Percentiles rank a stretch among this genome's conserved stretches.
phyloP scores from a whole-genome alignment of 1,284 basidiomycete genomes.

The Coniophora puteana region DNA sequence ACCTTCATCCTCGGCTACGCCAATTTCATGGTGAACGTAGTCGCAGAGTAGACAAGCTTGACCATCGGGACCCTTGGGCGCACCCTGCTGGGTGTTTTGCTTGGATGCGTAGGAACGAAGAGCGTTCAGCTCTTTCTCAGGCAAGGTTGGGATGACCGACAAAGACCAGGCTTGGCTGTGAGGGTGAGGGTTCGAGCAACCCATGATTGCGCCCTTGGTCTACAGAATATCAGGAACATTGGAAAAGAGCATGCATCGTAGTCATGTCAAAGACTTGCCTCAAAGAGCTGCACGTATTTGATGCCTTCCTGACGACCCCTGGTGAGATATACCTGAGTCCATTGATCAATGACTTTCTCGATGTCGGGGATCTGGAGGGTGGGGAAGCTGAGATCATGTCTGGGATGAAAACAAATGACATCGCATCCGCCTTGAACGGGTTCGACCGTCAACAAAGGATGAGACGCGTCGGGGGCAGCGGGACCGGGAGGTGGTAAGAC shows the following conservation, averaged over 20 bases:
- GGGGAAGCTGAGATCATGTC: conserved; percentile 90
- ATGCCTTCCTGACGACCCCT: conserved; percentile 66
- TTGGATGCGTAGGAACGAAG: conserved; percentile 53
- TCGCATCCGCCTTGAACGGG: conserved; percentile 86
- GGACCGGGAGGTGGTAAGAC: conserved; percentile 62
- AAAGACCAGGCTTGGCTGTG: conserved; percentile 93
- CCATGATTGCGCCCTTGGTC: conserved; percentile 97
- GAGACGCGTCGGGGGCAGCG: conserved; percentile 39
- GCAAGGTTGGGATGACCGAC: conserved; percentile 71
- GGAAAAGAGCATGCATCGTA: conserved; percentile 1
- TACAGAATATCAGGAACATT: too few species aligned
- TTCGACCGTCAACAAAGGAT: conserved; percentile 66
- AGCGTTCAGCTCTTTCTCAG: conserved; percentile 61
- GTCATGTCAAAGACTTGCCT: conserved; percentile 43
- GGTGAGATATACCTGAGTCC: conserved; percentile 65
- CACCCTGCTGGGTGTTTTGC: conserved; percentile 33
- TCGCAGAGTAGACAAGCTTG: conserved; percentile 80
- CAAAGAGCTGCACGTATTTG: conserved; percentile 86
- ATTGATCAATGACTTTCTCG: conserved; percentile 68
- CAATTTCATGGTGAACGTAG: conserved; percentile 75
- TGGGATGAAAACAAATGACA: conserved; percentile 87
- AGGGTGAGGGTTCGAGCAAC: conserved; percentile 94
- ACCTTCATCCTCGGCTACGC: conserved; percentile 37
- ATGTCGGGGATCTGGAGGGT: conserved; percentile 65
- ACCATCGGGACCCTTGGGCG: conserved; percentile 56